Base-by-base conservation (phyloP, 345 rosid species). In the Nasturtium officinale region DNA sequence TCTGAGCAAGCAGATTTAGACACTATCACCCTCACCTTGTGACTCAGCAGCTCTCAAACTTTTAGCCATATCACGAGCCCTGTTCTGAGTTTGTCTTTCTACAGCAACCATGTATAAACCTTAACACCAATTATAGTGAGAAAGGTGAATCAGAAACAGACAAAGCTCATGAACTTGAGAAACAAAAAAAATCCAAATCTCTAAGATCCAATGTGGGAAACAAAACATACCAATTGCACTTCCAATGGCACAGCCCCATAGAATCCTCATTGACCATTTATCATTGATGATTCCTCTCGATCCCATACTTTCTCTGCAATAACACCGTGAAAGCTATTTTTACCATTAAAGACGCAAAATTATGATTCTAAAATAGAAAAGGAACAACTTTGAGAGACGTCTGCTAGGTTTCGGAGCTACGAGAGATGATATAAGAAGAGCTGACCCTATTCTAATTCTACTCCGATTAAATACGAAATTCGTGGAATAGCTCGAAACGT, bases 71-170 rank as follows among this genome's bases (percentile, higher is more conserved):
- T 83, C 83, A 68, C 81, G 82, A 3, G 82, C 77, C 67, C 90
- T 82, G 84, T 87, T 90, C 85, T 87, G 90, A 29, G 79, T 78
- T 81, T 90, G 92, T 73, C 96, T 88, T 33, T 92, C 91, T 25
- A 75, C 89, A 20, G 86, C 87, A 71, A 88, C 96, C 96, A 88
- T 90, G 77, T 88, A 92, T 23, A 90, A 69, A 71, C 95, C 98
- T 92, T 74, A 17, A 47, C 61, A 32, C 50, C 51, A 61, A 47
- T 57, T 66, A 47, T 33, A 13, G 4, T 26, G n/a, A n/a, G 16
- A 54, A 29, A 29, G 8, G 17, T 42, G 53, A 54, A 25, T 38
- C 12, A 51, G 20, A 25, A n/a, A 16, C 16, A 61, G 38, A 65
- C 21, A 57, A 57, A 74, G 30, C 43, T 59, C 29, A 15, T 40